phyloP scores from a whole-genome alignment of 169 alveolate species.

The Plasmodium cynomolgi region DNA sequence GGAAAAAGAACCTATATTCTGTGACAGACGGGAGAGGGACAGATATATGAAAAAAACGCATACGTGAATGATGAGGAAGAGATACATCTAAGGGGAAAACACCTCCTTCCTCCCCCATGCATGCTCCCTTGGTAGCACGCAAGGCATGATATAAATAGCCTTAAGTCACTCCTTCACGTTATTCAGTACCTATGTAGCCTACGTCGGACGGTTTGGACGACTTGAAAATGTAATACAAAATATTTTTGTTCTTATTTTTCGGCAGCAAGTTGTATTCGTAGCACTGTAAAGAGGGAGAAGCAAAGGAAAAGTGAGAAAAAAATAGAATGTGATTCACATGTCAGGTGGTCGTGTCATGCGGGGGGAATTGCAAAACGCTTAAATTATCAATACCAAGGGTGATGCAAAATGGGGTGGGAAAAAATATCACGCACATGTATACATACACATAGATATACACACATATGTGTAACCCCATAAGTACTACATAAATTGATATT shows the following conservation, averaged over 20 bases:
- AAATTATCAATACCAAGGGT: neutral
- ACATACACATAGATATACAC: neutral
- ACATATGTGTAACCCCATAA: neutral
- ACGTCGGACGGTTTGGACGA: conserved; percentile 17
- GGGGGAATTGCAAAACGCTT: neutral
- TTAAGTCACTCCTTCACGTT: conserved; percentile 1
- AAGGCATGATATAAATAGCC: neutral
- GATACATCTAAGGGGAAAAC: neutral
- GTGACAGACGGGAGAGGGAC: neutral
- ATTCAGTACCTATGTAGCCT: conserved; percentile 36
- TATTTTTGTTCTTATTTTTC: conserved; percentile 28
- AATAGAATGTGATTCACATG: neutral
- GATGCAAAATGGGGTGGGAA: neutral
- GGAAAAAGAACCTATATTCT: conserved; percentile 62
- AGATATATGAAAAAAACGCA: neutral
- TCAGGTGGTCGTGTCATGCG: neutral
- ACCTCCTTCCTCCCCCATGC: neutral
- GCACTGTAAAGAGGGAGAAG: conserved; percentile 22
- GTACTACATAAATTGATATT: neutral
- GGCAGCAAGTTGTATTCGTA: conserved; percentile 66
- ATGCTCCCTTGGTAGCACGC: neutral
- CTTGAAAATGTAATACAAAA: conserved; percentile 33
- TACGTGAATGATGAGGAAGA: neutral
- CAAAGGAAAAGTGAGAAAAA: neutral
- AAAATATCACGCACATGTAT: neutral